Percentiles rank a stretch among this genome's conserved stretches.
Evolutionary conservation across 345 rosid genomes (phyloP).

Genomic region (Crucihimalaya himalaica): DNA sequence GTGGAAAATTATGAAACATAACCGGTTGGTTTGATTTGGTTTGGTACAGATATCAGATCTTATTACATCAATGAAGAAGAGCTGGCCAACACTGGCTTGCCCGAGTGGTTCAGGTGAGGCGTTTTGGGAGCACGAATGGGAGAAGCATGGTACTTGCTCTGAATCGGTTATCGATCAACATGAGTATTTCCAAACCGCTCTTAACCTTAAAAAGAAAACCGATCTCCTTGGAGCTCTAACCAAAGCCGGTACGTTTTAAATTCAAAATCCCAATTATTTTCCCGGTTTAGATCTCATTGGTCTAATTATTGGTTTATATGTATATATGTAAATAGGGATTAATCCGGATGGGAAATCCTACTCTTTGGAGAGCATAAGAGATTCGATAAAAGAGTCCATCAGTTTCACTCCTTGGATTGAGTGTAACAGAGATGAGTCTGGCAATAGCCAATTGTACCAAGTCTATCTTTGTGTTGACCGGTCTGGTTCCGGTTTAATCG

Average conservation of each 20-base stretch:
- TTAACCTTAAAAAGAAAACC: conserved; percentile 49
- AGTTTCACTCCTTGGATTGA: conserved; percentile 75
- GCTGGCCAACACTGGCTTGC: conserved; percentile 88
- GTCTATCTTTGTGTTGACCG: conserved; percentile 79
- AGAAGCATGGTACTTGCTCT: conserved; percentile 93
- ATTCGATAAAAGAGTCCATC: conserved; percentile 52
- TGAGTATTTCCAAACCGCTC: conserved; percentile 64
- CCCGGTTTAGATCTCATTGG: neutral
- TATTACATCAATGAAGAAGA: conserved; percentile 50
- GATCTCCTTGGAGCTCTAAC: conserved; percentile 58
- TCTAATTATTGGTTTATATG: conserved; percentile 13
- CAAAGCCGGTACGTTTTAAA: conserved; percentile 53
- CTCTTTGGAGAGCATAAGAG: conserved; percentile 55
- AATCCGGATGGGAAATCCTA: conserved; percentile 59
- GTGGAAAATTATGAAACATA: neutral
- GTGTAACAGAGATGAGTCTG: conserved; percentile 66
- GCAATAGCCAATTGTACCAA: conserved; percentile 82
- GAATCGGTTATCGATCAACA: conserved; percentile 75
- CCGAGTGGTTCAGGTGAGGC: conserved; percentile 60
- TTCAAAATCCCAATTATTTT: too few species aligned
- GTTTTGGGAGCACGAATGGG: conserved; percentile 97
- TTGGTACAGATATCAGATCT: conserved; percentile 59
- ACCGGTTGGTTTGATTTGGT: conserved; percentile 21
- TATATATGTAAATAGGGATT: conserved; percentile 50
- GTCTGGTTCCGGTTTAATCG: conserved; percentile 59